These are phyloP conservation scores for Trapa bicornis DNA, from an alignment of 345 rosid genomes.

Conservation along the genomic window DNA sequence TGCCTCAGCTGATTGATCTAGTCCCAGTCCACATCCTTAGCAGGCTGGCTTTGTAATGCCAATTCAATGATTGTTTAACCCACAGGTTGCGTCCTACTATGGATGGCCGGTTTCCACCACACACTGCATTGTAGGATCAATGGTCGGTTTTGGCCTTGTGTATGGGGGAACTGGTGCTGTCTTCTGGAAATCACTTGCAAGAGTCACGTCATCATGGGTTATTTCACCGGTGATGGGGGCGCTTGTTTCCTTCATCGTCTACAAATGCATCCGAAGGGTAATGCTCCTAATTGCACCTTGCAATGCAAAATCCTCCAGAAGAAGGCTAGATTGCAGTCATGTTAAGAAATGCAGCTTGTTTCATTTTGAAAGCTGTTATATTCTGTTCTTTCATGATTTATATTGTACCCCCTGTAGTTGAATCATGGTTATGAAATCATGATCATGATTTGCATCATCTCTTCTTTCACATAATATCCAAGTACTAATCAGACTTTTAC, in stretches of 20 bases:
- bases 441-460: background rate
- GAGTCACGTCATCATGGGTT: slow-evolving; percentile 90
- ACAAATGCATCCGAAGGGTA: slow-evolving; percentile 96
- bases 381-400: background rate
- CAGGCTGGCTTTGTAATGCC: background rate
- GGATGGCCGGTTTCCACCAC: slow-evolving; percentile 99
- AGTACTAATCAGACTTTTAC: slow-evolving; percentile 5
- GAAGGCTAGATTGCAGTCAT: background rate
- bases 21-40: too few species aligned
- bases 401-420: background rate
- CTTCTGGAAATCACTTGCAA: slow-evolving; percentile 89
- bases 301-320: background rate
- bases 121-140: slow-evolving; percentile 89
- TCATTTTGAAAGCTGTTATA: background rate
- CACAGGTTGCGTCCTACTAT: slow-evolving; percentile 75
- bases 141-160: slow-evolving; percentile 93
- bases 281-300: background rate
- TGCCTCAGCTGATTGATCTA: too few species aligned
- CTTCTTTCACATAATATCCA: background rate
- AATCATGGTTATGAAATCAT: background rate
- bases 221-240: slow-evolving; percentile 88
- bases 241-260: slow-evolving; percentile 67
- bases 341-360: background rate
- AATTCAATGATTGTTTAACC: background rate
- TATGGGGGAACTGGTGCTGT: slow-evolving; percentile 94